Evolutionary conservation across 1,284 basidiomycete genomes (phyloP), one percentile per base, ranked within the genome.

Genomic region (Heterobasidion parviporum): DNA sequence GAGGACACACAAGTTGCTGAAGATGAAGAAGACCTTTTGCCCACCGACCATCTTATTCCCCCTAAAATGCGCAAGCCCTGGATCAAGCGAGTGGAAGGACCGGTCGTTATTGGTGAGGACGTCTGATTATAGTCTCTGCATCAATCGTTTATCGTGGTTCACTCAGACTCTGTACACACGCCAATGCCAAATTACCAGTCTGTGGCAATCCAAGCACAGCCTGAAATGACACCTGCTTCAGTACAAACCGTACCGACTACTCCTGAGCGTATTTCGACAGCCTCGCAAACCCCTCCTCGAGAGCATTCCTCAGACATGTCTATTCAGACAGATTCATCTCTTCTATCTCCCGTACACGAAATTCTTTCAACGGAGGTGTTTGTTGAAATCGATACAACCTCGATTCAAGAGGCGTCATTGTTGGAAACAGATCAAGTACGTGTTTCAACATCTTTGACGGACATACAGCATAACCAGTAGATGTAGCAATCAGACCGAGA

Each of bases 61-160:
- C 81, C 81, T 26, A 82, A 80, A 68, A 78, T 83, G 77, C 72
- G 81, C 46, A 74, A 78, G 63, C 72, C 75, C 18, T 82, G 81
- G 80, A 70, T 68, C 50, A 79, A 70, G 64, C 73, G 71, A 61
- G 56, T 64, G 53, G 74, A 79, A 56, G 74, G 74, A 63, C 66
- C 70, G 61, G 72, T 61, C 34, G 60, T 57, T 6, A 55, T 65
- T 59, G 62, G 77, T 79, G 66, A 74, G 75, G 52, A 33, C 44
- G 43, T 35, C n/a, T 47, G 26, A 16, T 45, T 48, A 34, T 14
- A 41, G 12, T 14, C 15, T 33, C 38, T 45, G 55, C 32, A 55
- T 20, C n/a, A 20, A 43, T 6, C 20, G 12, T 26, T 32, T 32
- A 38, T 43, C n/a, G 26, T 10, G 8, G 3, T 34, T 32, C 33